Base-by-base conservation (phyloP, 345 rosid species). In the Limnanthes douglasii region DNA sequence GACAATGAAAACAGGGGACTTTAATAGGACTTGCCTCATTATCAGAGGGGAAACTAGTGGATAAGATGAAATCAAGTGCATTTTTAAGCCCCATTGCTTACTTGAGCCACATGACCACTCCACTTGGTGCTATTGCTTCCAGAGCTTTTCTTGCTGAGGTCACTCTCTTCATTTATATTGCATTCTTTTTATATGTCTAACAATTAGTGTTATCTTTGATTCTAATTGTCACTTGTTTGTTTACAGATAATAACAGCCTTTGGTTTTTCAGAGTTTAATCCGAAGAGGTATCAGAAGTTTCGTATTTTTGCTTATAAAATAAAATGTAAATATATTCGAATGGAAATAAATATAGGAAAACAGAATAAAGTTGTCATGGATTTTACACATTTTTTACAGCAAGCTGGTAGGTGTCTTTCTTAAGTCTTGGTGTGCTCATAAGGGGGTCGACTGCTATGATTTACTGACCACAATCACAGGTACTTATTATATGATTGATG, bases 71-170 rank as follows among this genome's bases (percentile, higher is more conserved):
- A 49, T 79, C 98, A 2, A 79, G 75, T 11, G 95, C 73, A 0
- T 61, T 90, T 41, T 46, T 90, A 21, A 74, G 98, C 56, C 98
- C 95, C 6, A 54, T 90, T 39, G 95, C 96, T 27, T 84, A 77
- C 60, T 68, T 90, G 64, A 80, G 84, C 72, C 68, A 77, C 62
- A 84, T 90, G 92, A 77, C 57, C 51, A 74, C 94, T 11, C 51
- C 71, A 21, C 52, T 90, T 11, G 94, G 72, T 4, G 57, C 53
- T 42, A 13, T 59, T 29, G 85, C 95, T 12, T 82, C 92, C 39
- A 68, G 21, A 63, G 5, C 69, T 39, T 78, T 83, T 48, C 51
- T 70, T 31, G 95, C 90, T 4, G 98, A 90, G 92, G 97, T 83
- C 26, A 13, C 11, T 18, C 17, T 27, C 15, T 34, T 21, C 8